A percentile compares a stretch with the other conserved stretches of the same genome.
Evolutionary conservation across 805 yeast species (phyloP).

Genomic region (Maudiozyma serrabonitensis): DNA sequence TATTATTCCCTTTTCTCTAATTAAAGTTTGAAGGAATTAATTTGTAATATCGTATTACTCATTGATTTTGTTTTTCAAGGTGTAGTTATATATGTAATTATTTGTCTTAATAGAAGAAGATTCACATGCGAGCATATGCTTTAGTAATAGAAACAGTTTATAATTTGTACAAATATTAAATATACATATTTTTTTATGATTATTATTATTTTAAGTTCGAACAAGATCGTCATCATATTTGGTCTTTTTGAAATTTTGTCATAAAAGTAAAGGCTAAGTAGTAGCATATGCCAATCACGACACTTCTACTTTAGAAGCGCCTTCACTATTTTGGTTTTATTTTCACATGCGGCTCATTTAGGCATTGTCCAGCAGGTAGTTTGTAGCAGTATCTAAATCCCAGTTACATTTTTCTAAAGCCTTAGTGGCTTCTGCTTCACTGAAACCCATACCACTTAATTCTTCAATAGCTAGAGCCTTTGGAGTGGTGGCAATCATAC

Average conservation of each 20-base stretch:
- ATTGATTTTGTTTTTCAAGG: too few species aligned
- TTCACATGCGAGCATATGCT: background rate
- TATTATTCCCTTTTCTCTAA: background rate
- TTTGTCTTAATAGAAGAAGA: background rate
- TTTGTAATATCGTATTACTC: too few species aligned
- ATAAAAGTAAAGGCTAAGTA: too few species aligned
- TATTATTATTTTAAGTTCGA: background rate
- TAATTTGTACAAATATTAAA: background rate
- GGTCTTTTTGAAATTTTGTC: too few species aligned
- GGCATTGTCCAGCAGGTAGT: slow-evolving; percentile 66
- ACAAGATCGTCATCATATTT: background rate
- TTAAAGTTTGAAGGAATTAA: too few species aligned
- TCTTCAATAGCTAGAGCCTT: slow-evolving; percentile 59
- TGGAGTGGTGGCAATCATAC: slow-evolving; percentile 36
- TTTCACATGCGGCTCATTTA: slow-evolving; percentile 14
- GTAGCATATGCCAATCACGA: background rate
- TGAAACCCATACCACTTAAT: slow-evolving; percentile 84
- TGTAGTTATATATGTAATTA: background rate
- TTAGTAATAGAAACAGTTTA: background rate
- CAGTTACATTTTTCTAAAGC: slow-evolving; percentile 65
- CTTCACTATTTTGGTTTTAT: background rate
- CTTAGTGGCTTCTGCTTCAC: slow-evolving; percentile 47
- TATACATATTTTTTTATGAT: background rate
- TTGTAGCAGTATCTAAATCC: slow-evolving; percentile 82
- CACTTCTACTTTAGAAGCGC: background rate